Conservation (phyloP, 768 basidiomycete species). For the Myochromella boudieri region DNA sequence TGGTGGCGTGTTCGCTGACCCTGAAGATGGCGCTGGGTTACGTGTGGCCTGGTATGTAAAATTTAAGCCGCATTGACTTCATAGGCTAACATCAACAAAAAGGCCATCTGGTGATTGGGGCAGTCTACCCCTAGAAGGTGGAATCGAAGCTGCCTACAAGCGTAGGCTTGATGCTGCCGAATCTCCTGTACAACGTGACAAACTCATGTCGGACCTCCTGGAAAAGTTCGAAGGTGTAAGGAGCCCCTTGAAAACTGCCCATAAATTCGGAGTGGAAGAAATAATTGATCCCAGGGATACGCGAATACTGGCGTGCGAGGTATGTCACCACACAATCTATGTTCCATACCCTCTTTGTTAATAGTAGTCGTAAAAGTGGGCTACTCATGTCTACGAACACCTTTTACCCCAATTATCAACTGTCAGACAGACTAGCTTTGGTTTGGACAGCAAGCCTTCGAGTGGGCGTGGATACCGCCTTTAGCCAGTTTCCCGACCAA, state of each 20-base stretch:
- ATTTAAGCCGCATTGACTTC: too few species aligned
- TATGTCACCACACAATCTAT: slow-evolving; percentile 18
- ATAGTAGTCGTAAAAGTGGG: slow-evolving; percentile 28
- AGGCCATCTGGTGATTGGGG: slow-evolving; percentile 46
- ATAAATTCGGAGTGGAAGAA: slow-evolving; percentile 40
- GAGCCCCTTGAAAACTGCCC: slow-evolving; percentile 36
- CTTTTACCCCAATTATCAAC: slow-evolving; percentile 32
- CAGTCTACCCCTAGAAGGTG: slow-evolving; percentile 39
- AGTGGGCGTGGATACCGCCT: slow-evolving; percentile 28
- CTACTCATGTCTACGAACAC: slow-evolving; percentile 29
- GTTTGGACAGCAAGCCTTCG: slow-evolving; percentile 28
- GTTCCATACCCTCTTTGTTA: not conserved
- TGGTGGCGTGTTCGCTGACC: slow-evolving; percentile 36
- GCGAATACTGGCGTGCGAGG: slow-evolving; percentile 34
- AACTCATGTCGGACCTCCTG: slow-evolving; percentile 33
- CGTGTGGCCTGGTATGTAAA: slow-evolving; percentile 37
- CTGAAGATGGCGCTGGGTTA: slow-evolving; percentile 31
- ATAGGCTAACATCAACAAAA: too few species aligned
- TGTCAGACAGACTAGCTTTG: slow-evolving; percentile 25
- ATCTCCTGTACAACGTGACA: slow-evolving; percentile 31
- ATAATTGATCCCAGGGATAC: slow-evolving; percentile 42
- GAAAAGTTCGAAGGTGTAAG: slow-evolving; percentile 36
- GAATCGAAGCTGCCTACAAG: slow-evolving; percentile 42
- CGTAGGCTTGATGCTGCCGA: slow-evolving; percentile 31
- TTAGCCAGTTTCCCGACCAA: too few species aligned